Base-by-base conservation (phyloP, 345 rosid species). In the Cardiospermum halicacabum region DNA sequence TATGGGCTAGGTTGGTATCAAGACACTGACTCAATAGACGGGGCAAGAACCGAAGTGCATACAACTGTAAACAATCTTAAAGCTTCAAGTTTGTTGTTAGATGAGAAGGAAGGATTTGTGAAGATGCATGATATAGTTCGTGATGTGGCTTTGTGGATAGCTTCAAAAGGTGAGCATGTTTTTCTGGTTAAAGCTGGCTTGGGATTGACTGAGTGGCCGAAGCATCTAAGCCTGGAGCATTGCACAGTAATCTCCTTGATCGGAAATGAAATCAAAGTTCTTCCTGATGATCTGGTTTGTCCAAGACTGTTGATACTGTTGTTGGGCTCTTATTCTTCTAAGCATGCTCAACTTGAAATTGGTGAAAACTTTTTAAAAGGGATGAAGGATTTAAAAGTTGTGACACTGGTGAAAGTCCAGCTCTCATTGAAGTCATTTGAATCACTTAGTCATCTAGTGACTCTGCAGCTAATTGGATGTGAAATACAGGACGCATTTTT, bases 141-240 rank as follows among this genome's bases (percentile, higher is more conserved):
- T 34, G 39, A 34, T 4, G 39, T 51, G 19, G 58, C 21, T 18
- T 21, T 10, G 18, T 34, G 36, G 45, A 31, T 34, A 32, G 7
- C 42, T 16, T 8, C 18, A 1, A 18, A 27, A 2, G 58, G 18
- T 16, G 19, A 51, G 25, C 3, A 48, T 47, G 18, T 34, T 0
- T 50, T 51, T 13, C 11, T 32, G 31, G 57, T 64, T 11, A 53
- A 53, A 22, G 49, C 25, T 22, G 60, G 58, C 22, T 11, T 19
- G 8, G 25, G 60, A 8, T 48, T 48, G 40, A 37, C 7, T n/a
- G 58, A 34, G 10, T 64, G 67, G 67, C 67, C 67, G 13, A 51
- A 50, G 39, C 39, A 7, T 40, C 31, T 9, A 40, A 30, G 31
- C 16, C 16, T 59, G 11, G 49, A 39, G 13, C 11, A 10, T 5